Evolutionary conservation across 2,329 filamentous ascomycete genomes (phyloP).

Genomic region (Penicillium verrucosum): DNA sequence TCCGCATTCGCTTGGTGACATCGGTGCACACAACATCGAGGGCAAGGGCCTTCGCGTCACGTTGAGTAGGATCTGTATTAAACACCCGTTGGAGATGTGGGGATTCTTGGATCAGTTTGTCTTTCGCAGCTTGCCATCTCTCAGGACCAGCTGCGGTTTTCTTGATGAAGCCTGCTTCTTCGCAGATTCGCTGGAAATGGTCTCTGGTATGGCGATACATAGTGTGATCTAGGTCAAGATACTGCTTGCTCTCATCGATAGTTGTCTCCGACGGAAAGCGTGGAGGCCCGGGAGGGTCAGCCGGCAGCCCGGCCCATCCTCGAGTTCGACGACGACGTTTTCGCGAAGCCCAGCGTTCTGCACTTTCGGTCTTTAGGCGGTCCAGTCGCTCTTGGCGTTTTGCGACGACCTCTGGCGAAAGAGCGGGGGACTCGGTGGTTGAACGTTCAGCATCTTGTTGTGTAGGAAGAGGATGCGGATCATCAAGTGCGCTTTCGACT

Average conservation of each 20-base stretch:
- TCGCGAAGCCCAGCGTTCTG: conserved; percentile 59
- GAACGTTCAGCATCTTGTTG: conserved; percentile 20
- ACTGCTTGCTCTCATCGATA: conserved; percentile 71
- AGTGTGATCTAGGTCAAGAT: conserved; percentile 61
- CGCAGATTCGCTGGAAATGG: conserved; percentile 68
- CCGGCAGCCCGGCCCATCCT: conserved; percentile 65
- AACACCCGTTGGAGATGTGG: conserved; percentile 62
- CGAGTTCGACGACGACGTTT: conserved; percentile 67
- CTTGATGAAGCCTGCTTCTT: conserved; percentile 64
- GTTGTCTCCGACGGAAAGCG: conserved; percentile 81
- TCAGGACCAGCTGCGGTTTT: conserved; percentile 73
- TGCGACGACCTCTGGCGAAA: conserved; percentile 49
- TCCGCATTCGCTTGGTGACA: conserved; percentile 75
- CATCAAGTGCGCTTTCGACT: conserved; percentile 28
- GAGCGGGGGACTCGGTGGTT: conserved; percentile 25
- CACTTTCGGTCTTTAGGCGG: conserved; percentile 57
- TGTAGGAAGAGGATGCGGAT: conserved; percentile 24
- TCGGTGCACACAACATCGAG: conserved; percentile 77
- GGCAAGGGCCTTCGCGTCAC: conserved; percentile 63
- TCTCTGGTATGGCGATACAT: conserved; percentile 64
- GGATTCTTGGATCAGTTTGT: conserved; percentile 62
- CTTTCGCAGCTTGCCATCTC: conserved; percentile 69
- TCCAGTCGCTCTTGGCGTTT: conserved; percentile 55
- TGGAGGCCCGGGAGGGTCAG: conserved; percentile 65
- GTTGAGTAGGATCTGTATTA: conserved; percentile 55